Evolutionary conservation across 192 early-diverging fungal genomes (phyloP).

Genomic region (Entomortierella parvispora): DNA sequence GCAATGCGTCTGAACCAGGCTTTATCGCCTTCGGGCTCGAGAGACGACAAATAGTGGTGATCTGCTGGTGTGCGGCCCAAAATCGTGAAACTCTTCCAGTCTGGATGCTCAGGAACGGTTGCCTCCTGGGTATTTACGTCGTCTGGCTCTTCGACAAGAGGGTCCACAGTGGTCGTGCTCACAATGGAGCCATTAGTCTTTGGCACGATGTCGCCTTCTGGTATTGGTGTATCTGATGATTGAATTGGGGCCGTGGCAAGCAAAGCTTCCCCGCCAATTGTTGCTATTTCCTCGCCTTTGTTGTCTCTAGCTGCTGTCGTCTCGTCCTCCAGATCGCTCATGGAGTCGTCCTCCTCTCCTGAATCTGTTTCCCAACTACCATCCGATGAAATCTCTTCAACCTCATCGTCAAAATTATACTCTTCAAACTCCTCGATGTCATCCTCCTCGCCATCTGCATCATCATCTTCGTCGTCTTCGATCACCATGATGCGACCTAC

Average conservation of each 20-base stretch:
- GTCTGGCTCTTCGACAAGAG: not conserved
- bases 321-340: slow-evolving; percentile 32
- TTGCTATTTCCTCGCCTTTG: not conserved
- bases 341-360: slow-evolving; percentile 43
- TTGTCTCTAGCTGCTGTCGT: not conserved
- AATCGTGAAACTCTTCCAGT: slow-evolving; percentile 40
- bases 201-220: not conserved
- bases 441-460: slow-evolving; percentile 39
- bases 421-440: slow-evolving; percentile 46
- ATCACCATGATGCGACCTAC: slow-evolving; percentile 40
- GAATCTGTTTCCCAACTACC: slow-evolving; percentile 57
- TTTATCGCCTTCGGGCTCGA: slow-evolving; percentile 11
- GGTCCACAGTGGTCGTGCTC: slow-evolving; percentile 8
- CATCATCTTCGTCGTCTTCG: slow-evolving; percentile 56
- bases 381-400: slow-evolving; percentile 32
- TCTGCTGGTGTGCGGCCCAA: slow-evolving; percentile 44
- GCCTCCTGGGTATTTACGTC: not conserved
- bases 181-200: slow-evolving; percentile 21
- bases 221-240: not conserved
- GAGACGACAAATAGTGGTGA: slow-evolving; percentile 35
- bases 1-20: slow-evolving; percentile 50
- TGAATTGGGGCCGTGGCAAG: no score
- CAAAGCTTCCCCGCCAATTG: not conserved
- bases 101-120: not conserved
- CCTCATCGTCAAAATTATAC: slow-evolving; percentile 51